Evolutionary conservation across 2,329 filamentous ascomycete species (phyloP), one percentile per base, ranked within the genome.

Genomic region (Dactylellina parvicollis): DNA sequence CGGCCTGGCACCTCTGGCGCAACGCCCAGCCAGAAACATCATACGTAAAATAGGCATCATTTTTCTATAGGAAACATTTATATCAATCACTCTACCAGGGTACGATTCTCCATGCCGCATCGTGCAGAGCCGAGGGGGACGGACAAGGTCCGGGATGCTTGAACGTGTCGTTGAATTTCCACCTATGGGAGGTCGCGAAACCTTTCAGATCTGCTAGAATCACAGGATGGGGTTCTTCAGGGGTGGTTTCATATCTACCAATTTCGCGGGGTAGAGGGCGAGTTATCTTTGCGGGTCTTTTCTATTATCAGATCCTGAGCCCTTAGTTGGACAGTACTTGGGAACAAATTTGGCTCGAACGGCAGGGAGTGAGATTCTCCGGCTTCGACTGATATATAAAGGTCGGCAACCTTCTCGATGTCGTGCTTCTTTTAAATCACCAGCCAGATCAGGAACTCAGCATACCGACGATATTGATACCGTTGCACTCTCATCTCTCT

Each of bases 161-260:
- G 38, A 38, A 44, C 30, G 34, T 40, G 61, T 56, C 16, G 16
- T 14, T 57, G 61, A 66, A 66, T 66, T 66, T 66, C 61, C 60
- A 66, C 61, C 61, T 66, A 66, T 66, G 22, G 57, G 26, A 57
- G 18, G 20, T 16, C 36, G n/a, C 7, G 2, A 30, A 36, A 26
- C 40, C 16, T 16, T 20, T 18, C 34, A 20, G 18, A 46, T 36
- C 26, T 20, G 36, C 40, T 30, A 22, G 34, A 28, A 46, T 42
- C 22, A 54, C 38, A 55, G 38, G 40, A 66, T 49, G 20, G 22
- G n/a, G n/a, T n/a, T n/a, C 20, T 49, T 47, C 38, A 55, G 38
- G 50, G 61, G 38, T 66, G 28, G 60, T 66, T 66, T 65, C 49
- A 28, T 47, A 24, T 56, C 18, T 65, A 52, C 32, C 46, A 28